Conservation (phyloP, 129 eudicot genomes). For the Flaveria robusta region DNA sequence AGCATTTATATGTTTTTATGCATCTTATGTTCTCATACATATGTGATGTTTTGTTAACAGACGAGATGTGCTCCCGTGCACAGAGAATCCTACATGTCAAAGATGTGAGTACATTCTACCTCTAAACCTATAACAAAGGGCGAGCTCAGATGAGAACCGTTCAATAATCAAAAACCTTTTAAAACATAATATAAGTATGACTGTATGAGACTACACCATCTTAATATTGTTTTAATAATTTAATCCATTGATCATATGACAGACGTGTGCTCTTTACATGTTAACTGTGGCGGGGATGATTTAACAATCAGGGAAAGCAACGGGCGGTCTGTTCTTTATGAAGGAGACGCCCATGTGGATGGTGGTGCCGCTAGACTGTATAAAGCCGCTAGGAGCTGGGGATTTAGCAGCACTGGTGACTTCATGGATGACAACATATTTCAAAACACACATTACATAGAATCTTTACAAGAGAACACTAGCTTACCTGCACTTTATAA, state of each 20-base stretch:
- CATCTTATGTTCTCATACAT: background rate
- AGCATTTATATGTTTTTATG: background rate
- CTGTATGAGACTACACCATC: background rate
- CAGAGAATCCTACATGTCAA: constrained; percentile 52
- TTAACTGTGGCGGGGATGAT: constrained; percentile 84
- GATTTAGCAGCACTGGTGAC: constrained; percentile 92
- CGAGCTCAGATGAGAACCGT: background rate
- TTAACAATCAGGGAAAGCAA: constrained; percentile 37
- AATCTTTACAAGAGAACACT: constrained; percentile 36
- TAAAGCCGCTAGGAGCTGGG: constrained; percentile 51
- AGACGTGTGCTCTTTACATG: constrained; percentile 88
- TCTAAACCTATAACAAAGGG: background rate
- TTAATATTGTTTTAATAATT: constrained; percentile 5
- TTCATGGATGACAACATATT: constrained; percentile 71
- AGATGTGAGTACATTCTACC: constrained; percentile 58
- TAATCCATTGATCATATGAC: constrained; percentile 19
- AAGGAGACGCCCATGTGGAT: constrained; percentile 68
- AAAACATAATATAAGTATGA: background rate
- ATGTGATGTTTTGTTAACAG: constrained; percentile 51
- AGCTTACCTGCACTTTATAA: constrained; percentile 55
- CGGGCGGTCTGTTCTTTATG: constrained; percentile 46
- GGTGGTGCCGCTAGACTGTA: constrained; percentile 67
- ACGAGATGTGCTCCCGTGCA: constrained; percentile 65
- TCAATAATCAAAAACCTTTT: background rate
- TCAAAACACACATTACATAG: constrained; percentile 54